These are phyloP conservation scores for Dendrocalamus latiflorus DNA, from an alignment of 202 grass and related monocot genomes.

Conservation along the genomic window DNA sequence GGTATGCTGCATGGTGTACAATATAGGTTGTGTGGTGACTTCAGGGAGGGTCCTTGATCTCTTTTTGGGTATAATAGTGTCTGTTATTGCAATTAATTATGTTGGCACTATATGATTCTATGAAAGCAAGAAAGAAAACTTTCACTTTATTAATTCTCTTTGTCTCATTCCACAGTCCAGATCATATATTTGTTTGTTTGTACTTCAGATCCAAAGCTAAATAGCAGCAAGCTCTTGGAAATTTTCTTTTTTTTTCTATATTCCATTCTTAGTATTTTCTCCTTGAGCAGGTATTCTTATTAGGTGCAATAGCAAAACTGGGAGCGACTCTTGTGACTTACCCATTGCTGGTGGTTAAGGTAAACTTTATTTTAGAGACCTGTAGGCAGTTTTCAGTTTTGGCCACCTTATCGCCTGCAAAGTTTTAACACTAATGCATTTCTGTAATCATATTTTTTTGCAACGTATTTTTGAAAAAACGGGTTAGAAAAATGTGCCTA, in stretches of 20 bases:
- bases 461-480: not conserved
- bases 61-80: not conserved
- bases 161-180: not conserved
- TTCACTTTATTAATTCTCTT: conserved; percentile 9
- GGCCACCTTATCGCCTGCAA: not conserved
- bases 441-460: not conserved
- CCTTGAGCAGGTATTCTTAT: conserved; percentile 75
- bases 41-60: not conserved
- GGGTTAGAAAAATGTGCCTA: not conserved
- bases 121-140: not conserved
- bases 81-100: not conserved
- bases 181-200: conserved; percentile 28
- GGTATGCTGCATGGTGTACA: conserved; percentile 10
- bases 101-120: not conserved
- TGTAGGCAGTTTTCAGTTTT: not conserved
- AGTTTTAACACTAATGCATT: not conserved
- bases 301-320: conserved; percentile 90
- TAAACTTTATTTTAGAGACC: conserved; percentile 33
- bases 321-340: conserved; percentile 89
- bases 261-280: conserved; percentile 13
- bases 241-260: not conserved
- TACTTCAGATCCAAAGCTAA: not conserved
- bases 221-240: conserved; percentile 1
- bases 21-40: not conserved
- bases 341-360: conserved; percentile 94